phyloP scores from a whole-genome alignment of 371 early-diverging fungal species.

The Furculomyces boomerangus region DNA sequence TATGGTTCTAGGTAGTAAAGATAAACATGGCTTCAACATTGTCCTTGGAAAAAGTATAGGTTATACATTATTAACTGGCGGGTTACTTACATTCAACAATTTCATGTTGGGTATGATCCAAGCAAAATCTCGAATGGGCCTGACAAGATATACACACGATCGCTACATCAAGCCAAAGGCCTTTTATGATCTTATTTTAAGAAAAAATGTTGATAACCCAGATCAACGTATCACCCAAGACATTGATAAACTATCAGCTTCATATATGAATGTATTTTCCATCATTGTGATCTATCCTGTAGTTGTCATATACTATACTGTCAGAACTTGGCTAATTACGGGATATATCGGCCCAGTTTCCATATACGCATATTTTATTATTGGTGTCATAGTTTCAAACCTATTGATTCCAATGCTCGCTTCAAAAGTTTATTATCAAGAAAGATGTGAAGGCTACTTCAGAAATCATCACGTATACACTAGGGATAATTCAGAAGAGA shows the following conservation, averaged over 20 bases:
- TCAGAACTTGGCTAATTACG: slow-evolving; percentile 43
- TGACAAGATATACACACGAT: slow-evolving; percentile 39
- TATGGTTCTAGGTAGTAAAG: slow-evolving; percentile 37
- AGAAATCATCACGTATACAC: slow-evolving; percentile 40
- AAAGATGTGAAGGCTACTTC: slow-evolving; percentile 65
- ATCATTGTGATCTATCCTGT: slow-evolving; percentile 53
- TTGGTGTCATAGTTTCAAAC: slow-evolving; percentile 40
- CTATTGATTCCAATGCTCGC: slow-evolving; percentile 52
- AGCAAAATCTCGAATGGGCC: slow-evolving; percentile 29
- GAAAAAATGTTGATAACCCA: slow-evolving; percentile 47
- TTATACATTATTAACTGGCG: slow-evolving; percentile 34
- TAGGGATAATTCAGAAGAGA: slow-evolving; percentile 53
- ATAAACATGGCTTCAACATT: slow-evolving; percentile 31
- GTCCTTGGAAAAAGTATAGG: slow-evolving; percentile 30
- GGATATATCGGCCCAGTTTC: slow-evolving; percentile 49
- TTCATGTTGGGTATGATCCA: slow-evolving; percentile 36
- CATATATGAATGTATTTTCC: slow-evolving; percentile 38
- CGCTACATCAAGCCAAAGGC: slow-evolving; percentile 37
- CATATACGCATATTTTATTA: slow-evolving; percentile 50
- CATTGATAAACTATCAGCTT: slow-evolving; percentile 53
- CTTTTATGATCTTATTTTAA: slow-evolving; percentile 36
- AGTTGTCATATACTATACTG: slow-evolving; percentile 58
- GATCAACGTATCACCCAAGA: slow-evolving; percentile 87
- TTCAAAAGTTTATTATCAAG: slow-evolving; percentile 48
- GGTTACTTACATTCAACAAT: slow-evolving; percentile 34